Percentiles rank a stretch among this genome's conserved stretches.
Conservation (phyloP, 1,139 yeast species). For the Wickerhamomyces sp. region DNA sequence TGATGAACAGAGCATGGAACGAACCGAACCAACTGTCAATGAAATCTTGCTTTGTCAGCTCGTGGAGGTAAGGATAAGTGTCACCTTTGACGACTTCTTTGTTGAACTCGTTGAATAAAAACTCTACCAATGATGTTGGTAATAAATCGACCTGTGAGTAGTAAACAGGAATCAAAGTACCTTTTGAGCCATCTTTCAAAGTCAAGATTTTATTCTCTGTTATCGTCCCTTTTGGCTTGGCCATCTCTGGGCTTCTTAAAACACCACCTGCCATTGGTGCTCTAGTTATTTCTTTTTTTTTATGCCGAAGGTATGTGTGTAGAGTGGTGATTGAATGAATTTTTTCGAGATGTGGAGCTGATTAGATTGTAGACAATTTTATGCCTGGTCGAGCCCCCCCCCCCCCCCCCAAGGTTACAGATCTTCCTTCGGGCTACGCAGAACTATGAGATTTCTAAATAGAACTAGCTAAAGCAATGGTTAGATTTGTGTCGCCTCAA, state of each 20-base stretch:
- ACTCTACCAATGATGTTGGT: constrained; percentile 68
- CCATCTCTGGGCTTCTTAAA: constrained; percentile 22
- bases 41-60: constrained; percentile 60
- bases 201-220: constrained; percentile 45
- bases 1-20: constrained; percentile 53
- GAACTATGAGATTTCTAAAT: too few species aligned
- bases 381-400: too few species aligned
- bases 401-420: too few species aligned
- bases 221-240: constrained; percentile 22
- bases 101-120: constrained; percentile 72
- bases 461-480: too few species aligned
- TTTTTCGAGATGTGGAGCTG: too few species aligned
- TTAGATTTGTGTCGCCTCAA: too few species aligned
- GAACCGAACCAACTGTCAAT: constrained; percentile 80
- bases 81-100: constrained; percentile 80
- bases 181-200: constrained; percentile 70
- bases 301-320: too few species aligned
- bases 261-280: not conserved
- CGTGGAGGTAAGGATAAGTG: constrained; percentile 71
- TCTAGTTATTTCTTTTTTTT: too few species aligned
- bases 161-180: constrained; percentile 78
- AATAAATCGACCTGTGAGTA: constrained; percentile 38
- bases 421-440: too few species aligned
- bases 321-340: too few species aligned
- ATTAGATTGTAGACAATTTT: too few species aligned